These are phyloP conservation scores for Agrocybe pediades DNA, from an alignment of 768 basidiomycete genomes.

Conservation along the genomic window DNA sequence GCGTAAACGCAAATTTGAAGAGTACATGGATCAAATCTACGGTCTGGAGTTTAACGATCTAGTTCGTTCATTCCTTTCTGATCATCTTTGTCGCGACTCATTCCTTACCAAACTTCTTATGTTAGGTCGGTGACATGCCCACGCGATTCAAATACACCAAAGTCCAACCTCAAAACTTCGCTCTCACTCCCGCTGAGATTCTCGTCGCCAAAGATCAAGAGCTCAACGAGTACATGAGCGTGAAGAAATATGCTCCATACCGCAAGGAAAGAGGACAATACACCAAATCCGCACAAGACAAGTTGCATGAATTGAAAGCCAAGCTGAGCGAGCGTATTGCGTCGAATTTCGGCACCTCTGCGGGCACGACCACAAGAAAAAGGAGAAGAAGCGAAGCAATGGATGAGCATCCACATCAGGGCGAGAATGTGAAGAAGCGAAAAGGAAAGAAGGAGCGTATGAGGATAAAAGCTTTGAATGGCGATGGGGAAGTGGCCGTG, in stretches of 20 bases:
- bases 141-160: conserved; percentile 94
- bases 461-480: conserved; percentile 43
- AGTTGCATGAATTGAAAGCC: conserved; percentile 72
- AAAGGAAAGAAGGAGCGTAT: conserved; percentile 73
- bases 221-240: conserved; percentile 86
- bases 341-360: conserved; percentile 5
- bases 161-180: conserved; percentile 61
- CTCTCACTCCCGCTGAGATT: conserved; percentile 82
- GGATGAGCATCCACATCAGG: too few relatives aligned
- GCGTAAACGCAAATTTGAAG: conserved; percentile 78
- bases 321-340: conserved; percentile 50
- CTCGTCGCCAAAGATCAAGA: conserved; percentile 91
- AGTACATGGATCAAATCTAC: conserved; percentile 92
- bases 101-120: conserved; percentile 4
- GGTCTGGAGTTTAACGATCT: conserved; percentile 94
- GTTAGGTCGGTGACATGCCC: conserved; percentile 82
- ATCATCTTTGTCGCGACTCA: not conserved
- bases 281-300: conserved; percentile 64
- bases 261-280: conserved; percentile 58
- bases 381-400: conserved; percentile 15
- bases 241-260: conserved; percentile 93
- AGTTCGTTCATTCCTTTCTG: conserved; percentile 50
- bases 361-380: conserved; percentile 5
- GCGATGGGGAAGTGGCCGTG: conserved; percentile 16
- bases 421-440: conserved; percentile 53